Base-by-base conservation (phyloP, 1,284 basidiomycete genomes). In the Ustilago crameri region DNA sequence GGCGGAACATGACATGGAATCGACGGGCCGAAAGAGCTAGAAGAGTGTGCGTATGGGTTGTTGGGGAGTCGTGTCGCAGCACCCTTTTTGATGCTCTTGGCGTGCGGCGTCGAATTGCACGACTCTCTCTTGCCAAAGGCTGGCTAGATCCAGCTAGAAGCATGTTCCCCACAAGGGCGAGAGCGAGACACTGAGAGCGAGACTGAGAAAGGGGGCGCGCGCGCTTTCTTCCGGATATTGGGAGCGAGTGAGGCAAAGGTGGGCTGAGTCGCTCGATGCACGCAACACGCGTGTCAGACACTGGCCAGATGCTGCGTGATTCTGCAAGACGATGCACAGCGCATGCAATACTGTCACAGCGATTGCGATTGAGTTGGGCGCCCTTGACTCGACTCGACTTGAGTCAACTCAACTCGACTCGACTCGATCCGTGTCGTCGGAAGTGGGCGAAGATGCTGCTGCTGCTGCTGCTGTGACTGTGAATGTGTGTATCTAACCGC, bases 341-440 rank as follows among this genome's bases (percentile, higher is more conserved):
- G 18, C 17, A 40, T 18, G 17, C 38, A n/a, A 30, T 30, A 12
- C 30, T 30, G n/a, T n/a, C 12, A 12, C 7, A 30, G 5, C 12
- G 30, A 30, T 30, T 30, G 30, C 30, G 30, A n/a, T 30, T 30
- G 30, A 30, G 30, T 30, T 30, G 30, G 7, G 30, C 12, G 5
- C 7, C 30, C 30, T 30, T 30, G 30, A 5, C 7, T 30, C 15
- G 37, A 5, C 14, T 38, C 37, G 37, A 38, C 37, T 17, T n/a
- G 15, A 35, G 9, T 35, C 34, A 17, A 35, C 17, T 35, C 34
- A 17, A 35, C 17, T 35, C 34, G 34, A 35, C 17, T 40, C 15
- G 38, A 40, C 38, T 40, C 38, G 38, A 40, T 40, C 38, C 38
- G 38, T 20, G 38, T 40, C 30, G 30, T 30, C 7, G 30, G 30